Evolutionary conservation across 106 monocot genomes (phyloP).

Genomic region (Platanthera guangdongensis): DNA sequence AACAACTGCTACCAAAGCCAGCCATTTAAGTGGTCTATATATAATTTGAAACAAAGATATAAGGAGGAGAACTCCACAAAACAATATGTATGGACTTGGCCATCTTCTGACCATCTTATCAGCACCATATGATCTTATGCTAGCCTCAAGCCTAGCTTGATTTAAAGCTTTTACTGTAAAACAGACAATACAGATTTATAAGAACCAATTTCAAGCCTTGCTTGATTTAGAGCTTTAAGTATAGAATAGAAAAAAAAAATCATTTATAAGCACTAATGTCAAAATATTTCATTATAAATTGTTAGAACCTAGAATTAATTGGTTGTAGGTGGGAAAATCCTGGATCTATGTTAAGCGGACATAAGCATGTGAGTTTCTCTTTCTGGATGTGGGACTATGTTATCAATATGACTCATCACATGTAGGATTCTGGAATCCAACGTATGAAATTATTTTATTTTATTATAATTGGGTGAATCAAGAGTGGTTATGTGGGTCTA

Average conservation of each 20-base stretch:
- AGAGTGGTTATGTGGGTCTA: too few species aligned
- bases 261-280: too few species aligned
- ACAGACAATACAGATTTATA: background rate
- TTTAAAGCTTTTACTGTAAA: constrained; percentile 68
- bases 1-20: constrained; percentile 37
- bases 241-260: background rate
- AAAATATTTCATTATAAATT: background rate
- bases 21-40: constrained; percentile 49
- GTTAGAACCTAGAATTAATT: too few species aligned
- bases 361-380: too few species aligned
- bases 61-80: constrained; percentile 38
- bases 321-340: too few species aligned
- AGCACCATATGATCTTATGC: constrained; percentile 40
- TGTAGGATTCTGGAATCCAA: too few species aligned
- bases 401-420: too few species aligned
- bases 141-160: constrained; percentile 81
- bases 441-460: too few species aligned
- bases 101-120: constrained; percentile 34
- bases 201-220: constrained; percentile 39
- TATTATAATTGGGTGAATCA: too few species aligned
- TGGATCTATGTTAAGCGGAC: too few species aligned
- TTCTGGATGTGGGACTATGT: too few species aligned
- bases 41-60: constrained; percentile 38
- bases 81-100: constrained; percentile 56
- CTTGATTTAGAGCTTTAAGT: constrained; percentile 75